Base-by-base conservation (phyloP, 495 filamentous ascomycete genomes). In the Aspergillus haitiensis region DNA sequence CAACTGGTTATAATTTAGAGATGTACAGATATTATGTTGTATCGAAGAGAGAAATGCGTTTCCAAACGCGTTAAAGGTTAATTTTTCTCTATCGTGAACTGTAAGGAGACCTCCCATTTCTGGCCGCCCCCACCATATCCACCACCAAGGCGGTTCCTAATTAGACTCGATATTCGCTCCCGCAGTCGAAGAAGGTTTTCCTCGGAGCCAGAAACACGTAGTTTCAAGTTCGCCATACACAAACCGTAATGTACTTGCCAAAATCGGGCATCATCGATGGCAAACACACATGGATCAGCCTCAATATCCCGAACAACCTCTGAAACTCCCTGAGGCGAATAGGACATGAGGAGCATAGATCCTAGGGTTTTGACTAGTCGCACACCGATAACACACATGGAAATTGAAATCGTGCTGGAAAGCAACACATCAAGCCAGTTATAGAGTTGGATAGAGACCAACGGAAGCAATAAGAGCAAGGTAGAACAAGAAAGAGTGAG, bases 231-330 rank as follows among this genome's bases (percentile, higher is more conserved):
- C 11, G 94, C 94, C 89, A 97, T 96, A 67, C 90, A 94, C 40
- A 97, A 78, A 3, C 94, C 93, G 70, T 98, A 96, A 73, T 98
- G 94, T 16, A 97, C 95, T 77, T 98, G 94, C 94, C 94, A 98
- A 75, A 98, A 96, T 66, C 89, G 82, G 1, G 92, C 93, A 68
- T 97, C 93, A 54, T 95, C 90, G 52, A 98, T 84, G 1, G 80
- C 80, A 35, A 81, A 84, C 7, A 98, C 85, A 34, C 81, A 80
- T 7, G 86, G 86, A 55, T 97, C 92, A 7, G 84, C 81, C 69
- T 89, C 87, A 58, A 98, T 93, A 70, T 93, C 93, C 32, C 82
- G 82, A 56, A 98, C 77, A 3, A 97, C 88, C 46, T 89, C 88
- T 0, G 81, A 78, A 0, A 97, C 89, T 8, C 84, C 86, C 31